Base-by-base conservation (phyloP, 192 early-diverging fungal genomes). In the Coemansia nantahalensis region DNA sequence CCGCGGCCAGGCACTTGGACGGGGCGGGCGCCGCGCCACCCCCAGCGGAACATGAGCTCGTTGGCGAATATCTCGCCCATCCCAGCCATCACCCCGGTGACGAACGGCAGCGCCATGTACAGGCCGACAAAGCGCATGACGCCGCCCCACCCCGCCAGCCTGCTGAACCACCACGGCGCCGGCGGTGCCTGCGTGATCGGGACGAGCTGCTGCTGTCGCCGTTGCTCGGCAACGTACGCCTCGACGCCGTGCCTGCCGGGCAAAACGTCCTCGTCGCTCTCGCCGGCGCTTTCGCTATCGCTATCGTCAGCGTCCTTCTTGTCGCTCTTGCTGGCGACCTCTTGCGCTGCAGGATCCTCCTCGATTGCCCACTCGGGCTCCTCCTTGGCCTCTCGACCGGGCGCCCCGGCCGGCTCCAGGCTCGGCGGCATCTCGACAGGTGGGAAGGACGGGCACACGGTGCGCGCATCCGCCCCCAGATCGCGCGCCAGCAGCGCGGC, bases 51-150 rank as follows among this genome's bases (percentile, higher is more conserved):
- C 26, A 84, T 76, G 21, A 85, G 48, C 59, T 90, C 88, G 64
- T 90, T 88, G 43, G 88, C 88, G 55, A 84, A 83, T 33, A 90
- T 90, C 66, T 90, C 88, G 42, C 88, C 88, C 73, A 90, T 83
- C 4, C 88, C 88, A 3, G 70, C 61, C 74, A 80, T 77, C 26
- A 80, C 65, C 2, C 78, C 74, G 0, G 70, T 73, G 11, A 79
- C 53, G 57, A 79, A 79, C 13, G 77, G 77, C 31, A 79, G 48
- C 22, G 57, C 63, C 62, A 79, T 47, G 36, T 70, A 74, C n/a
- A 56, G 45, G 3, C 59, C 57, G 11, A 57, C 47, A 30, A 74
- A 66, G 30, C 62, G 42, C 19, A 74, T 24, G 7, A 54, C 35
- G 2, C 54, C 24, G 33, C 49, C 33, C 56, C 56, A 65, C 16